Base-by-base conservation (phyloP, 257 asterid species). In the Misopates orontium region DNA sequence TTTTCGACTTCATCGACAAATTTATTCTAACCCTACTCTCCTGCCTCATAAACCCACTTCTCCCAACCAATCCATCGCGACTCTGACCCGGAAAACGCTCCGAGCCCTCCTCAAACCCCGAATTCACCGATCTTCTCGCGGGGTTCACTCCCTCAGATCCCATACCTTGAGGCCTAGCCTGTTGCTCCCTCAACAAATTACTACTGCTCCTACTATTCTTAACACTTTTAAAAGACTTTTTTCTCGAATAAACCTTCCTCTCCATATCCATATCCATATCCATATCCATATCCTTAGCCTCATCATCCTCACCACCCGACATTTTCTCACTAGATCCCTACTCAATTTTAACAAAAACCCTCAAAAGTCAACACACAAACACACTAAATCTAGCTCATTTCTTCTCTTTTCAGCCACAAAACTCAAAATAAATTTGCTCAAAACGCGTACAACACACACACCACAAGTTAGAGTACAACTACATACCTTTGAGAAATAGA, bases 1-100 rank as follows among this genome's bases (percentile, higher is more conserved):
- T 74, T 80, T 83, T 91, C 4, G 96, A 84, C 80, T 77, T 86
- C 79, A 49, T 73, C 0, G 91, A 70, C 71, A 91, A 73, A 69
- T 68, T 83, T 56, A 86, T 79, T 56, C 86, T 79, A 40, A 89
- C 87, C 83, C 66, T 79, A 66, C 32, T 78, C 68, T 83, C 96
- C 69, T 76, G 84, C 76, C 76, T 73, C 42, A 53, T 39, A 66
- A 82, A 75, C 64, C 79, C 95, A 31, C 76, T 73, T 62, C 71
- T 80, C 60, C 57, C 81, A 57, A 57, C 77, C 49, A 73, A 63
- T 24, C 76, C 80, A 51, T 78, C 85, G 49, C 70, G 72, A 56
- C 71, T 77, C 66, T 64, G 64, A 19, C 81, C 77, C 4, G 87
- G 71, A 40, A 79, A 83, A 61, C 78, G 78, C 70, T 80, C 93